A percentile compares a stretch with the other conserved stretches of the same genome.
Conservation (phyloP, 495 filamentous ascomycete species). For the Penicillium ucsense region DNA sequence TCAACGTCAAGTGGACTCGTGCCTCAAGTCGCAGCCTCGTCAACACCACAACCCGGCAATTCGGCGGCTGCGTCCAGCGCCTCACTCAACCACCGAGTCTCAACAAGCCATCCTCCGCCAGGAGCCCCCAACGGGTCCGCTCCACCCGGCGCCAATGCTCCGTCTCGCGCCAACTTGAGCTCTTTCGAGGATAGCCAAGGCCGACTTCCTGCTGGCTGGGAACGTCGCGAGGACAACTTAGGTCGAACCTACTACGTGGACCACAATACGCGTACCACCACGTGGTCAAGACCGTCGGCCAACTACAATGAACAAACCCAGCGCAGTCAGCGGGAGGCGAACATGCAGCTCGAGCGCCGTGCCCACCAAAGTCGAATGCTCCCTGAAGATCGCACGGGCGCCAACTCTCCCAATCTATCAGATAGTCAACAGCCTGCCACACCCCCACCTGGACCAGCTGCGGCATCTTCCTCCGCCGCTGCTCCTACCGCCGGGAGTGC, state of each 20-base stretch:
- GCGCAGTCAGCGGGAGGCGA: constrained; percentile 69
- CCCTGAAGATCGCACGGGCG: constrained; percentile 89
- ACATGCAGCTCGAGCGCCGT: constrained; percentile 82
- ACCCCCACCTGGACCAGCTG: constrained; percentile 30
- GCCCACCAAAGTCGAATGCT: constrained; percentile 92
- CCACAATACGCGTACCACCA: constrained; percentile 93
- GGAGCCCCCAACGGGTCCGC: constrained; percentile 24
- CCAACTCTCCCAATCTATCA: constrained; percentile 76
- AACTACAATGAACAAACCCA: constrained; percentile 72
- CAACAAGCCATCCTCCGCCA: constrained; percentile 23
- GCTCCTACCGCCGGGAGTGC: constrained; percentile 36
- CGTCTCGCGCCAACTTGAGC: constrained; percentile 54
- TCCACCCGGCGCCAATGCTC: constrained; percentile 33
- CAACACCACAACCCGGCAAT: constrained; percentile 19
- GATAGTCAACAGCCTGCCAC: constrained; percentile 48
- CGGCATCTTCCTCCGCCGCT: not conserved
- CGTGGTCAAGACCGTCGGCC: constrained; percentile 82
- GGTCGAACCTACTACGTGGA: constrained; percentile 99
- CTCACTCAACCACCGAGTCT: constrained; percentile 33
- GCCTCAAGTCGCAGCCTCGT: constrained; percentile 24
- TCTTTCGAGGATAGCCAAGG: constrained; percentile 94
- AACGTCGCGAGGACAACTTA: constrained; percentile 89
- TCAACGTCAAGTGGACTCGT: constrained; percentile 34
- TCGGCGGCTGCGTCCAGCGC: constrained; percentile 24
- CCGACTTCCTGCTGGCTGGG: constrained; percentile 87